Conservation (phyloP, 805 yeast species). For the Schwanniomyces occidentalis region DNA sequence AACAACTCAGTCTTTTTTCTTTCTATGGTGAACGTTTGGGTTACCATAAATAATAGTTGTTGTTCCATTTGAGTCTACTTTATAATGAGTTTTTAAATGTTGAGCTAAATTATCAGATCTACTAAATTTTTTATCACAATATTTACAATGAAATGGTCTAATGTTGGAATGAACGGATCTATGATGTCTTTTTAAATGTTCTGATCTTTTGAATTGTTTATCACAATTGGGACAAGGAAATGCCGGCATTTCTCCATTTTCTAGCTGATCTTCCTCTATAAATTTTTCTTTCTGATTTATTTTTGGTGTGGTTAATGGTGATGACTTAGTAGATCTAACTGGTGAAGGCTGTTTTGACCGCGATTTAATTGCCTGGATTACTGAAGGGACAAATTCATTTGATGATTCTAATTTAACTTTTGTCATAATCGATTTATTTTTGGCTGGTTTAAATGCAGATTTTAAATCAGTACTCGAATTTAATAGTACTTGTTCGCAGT, state of each 20-base stretch:
- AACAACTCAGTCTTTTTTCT: conserved; percentile 5
- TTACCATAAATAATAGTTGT: conserved; percentile 25
- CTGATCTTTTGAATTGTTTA: conserved; percentile 44
- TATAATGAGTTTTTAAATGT: conserved; percentile 47
- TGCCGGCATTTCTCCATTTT: conserved; percentile 21
- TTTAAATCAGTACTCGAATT: conserved; percentile 2
- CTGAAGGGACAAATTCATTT: conserved; percentile 1
- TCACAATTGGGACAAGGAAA: conserved; percentile 45
- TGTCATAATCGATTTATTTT: conserved; percentile 4
- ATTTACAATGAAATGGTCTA: conserved; percentile 46
- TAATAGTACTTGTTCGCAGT: conserved; percentile 1
- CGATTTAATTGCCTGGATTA: background rate
- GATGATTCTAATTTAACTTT: conserved; percentile 4
- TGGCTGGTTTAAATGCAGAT: conserved; percentile 5
- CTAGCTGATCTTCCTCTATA: conserved; percentile 4
- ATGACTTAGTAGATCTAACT: conserved; percentile 3
- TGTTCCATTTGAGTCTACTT: conserved; percentile 33
- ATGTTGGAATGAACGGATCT: conserved; percentile 46
- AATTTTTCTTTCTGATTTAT: conserved; percentile 4
- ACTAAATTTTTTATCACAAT: conserved; percentile 50
- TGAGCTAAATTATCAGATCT: conserved; percentile 67
- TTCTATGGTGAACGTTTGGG: conserved; percentile 19
- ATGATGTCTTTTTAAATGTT: conserved; percentile 44
- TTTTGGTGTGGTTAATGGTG: conserved; percentile 8
- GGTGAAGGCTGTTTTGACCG: conserved; percentile 3